Conservation (phyloP, 768 basidiomycete genomes). For the Amanita brunnescens region DNA sequence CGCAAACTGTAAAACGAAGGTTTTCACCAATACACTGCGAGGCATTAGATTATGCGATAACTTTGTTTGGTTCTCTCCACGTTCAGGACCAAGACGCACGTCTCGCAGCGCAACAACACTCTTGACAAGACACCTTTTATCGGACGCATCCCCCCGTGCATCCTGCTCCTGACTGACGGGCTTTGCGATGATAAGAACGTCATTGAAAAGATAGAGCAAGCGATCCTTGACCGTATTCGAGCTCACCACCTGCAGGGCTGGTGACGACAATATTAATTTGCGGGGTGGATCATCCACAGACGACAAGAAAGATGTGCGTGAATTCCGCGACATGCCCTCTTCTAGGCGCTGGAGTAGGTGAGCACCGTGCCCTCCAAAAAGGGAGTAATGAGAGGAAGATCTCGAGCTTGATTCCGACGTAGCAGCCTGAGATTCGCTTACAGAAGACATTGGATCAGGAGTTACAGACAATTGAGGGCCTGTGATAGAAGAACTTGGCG, state of each 20-base stretch:
- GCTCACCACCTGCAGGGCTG: conserved; percentile 91
- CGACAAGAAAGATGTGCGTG: conserved; percentile 47
- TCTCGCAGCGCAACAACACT: conserved; percentile 75
- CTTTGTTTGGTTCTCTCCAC: conserved; percentile 49
- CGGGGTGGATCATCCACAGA: conserved; percentile 81
- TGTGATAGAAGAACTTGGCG: conserved; percentile 12
- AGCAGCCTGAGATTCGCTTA: conserved; percentile 64
- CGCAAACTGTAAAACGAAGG: conserved; percentile 74
- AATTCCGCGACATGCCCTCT: conserved; percentile 55
- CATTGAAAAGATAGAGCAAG: conserved; percentile 94
- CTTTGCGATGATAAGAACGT: conserved; percentile 90
- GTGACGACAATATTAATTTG: conserved; percentile 74
- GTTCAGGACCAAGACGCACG: conserved; percentile 60
- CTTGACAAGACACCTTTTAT: conserved; percentile 82
- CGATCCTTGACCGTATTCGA: conserved; percentile 92
- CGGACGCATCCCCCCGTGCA: conserved; percentile 48
- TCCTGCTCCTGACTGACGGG: conserved; percentile 70
- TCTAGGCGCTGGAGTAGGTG: conserved; percentile 65
- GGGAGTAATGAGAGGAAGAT: conserved; percentile 60
- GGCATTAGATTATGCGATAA: conserved; percentile 26
- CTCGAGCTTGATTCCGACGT: conserved; percentile 69
- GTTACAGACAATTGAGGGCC: conserved; percentile 58
- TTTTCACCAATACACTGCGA: conserved; percentile 55
- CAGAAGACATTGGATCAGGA: conserved; percentile 70
- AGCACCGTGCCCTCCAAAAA: conserved; percentile 24